These are phyloP conservation scores for Eremomyces bilateralis DNA, from an alignment of 495 filamentous ascomycete genomes.

Conservation along the genomic window DNA sequence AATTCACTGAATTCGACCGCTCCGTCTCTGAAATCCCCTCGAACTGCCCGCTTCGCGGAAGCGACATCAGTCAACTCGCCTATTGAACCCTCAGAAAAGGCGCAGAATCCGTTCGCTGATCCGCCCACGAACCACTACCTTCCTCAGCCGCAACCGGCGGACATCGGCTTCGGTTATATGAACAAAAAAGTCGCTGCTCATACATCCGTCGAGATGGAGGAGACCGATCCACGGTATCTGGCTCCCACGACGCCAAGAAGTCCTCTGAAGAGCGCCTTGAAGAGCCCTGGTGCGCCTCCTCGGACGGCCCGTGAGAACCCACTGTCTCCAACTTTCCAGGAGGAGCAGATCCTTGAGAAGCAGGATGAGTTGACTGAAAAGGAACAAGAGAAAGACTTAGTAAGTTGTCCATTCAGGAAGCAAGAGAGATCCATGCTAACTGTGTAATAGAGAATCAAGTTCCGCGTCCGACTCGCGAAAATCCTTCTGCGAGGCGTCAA, in stretches of 20 bases:
- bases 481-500: constrained; percentile 80
- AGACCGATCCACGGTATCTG: constrained; percentile 18
- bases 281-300: constrained; percentile 55
- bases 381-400: constrained; percentile 64
- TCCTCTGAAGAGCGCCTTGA: constrained; percentile 62
- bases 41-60: constrained; percentile 76
- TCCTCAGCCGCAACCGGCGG: constrained; percentile 46
- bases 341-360: constrained; percentile 68
- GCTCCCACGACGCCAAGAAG: constrained; percentile 35
- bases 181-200: constrained; percentile 31
- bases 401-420: constrained; percentile 24
- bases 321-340: constrained; percentile 70
- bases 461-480: constrained; percentile 81
- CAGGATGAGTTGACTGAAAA: constrained; percentile 57
- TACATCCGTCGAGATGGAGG: constrained; percentile 25
- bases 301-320: constrained; percentile 39
- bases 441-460: constrained; percentile 58
- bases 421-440: constrained; percentile 16
- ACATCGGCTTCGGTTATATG: constrained; percentile 86
- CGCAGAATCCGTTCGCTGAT: constrained; percentile 45
- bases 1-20: constrained; percentile 13
- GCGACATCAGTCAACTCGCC: constrained; percentile 76
- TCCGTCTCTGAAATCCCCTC: constrained; percentile 47
- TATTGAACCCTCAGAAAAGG: constrained; percentile 32
- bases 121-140: constrained; percentile 34